Base-by-base conservation (phyloP, 129 eudicot genomes). In the Chrysanthemum seticuspe region DNA sequence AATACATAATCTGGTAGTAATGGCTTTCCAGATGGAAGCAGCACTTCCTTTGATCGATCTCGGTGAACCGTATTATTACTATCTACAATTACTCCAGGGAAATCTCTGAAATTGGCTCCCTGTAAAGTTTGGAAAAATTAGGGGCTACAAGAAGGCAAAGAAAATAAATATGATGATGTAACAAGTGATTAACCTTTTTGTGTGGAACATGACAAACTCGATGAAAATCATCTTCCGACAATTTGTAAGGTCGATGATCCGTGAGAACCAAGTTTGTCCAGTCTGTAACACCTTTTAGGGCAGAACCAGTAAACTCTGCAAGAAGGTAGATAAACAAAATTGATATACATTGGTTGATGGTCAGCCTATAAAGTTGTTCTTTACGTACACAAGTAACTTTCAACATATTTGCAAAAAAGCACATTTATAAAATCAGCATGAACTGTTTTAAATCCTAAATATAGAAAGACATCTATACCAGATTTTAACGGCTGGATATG, bases 21-120 rank as follows among this genome's bases (percentile, higher is more conserved):
- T 29, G 84, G 98, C 74, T 70, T 83, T 78, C 96, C 96, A 5
- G 94, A 85, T 59, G 96, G 95, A 55, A 92, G 91, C 62, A 85
- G 64, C 53, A 79, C 81, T 5, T 78, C 77, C 52, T 16, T 47
- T n/a, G 76, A 74, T 47, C 85, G 85, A 75, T 84, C 97, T 57
- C 90, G 88, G 18, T 67, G 78, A 71, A 79, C 97, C 79, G 65
- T 80, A 64, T 87, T 93, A 71, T 87, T 87, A 36, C 62, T 67
- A 51, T 78, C 83, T 31, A 93, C 97, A 54, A 87, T 8, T 40
- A 93, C 48, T 21, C 98, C 98, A 52, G 98, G 90, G 10, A 89
- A 81, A 68, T 93, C 92, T 83, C 98, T 71, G 74, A 93, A 93
- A 72, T 82, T 87, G 9, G 97, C 98, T 74, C 98, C 98, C 91